A percentile compares a stretch with the other conserved stretches of the same genome.
phyloP scores from a whole-genome alignment of 2,329 filamentous ascomycete genomes.

The Colletotrichum sidae region DNA sequence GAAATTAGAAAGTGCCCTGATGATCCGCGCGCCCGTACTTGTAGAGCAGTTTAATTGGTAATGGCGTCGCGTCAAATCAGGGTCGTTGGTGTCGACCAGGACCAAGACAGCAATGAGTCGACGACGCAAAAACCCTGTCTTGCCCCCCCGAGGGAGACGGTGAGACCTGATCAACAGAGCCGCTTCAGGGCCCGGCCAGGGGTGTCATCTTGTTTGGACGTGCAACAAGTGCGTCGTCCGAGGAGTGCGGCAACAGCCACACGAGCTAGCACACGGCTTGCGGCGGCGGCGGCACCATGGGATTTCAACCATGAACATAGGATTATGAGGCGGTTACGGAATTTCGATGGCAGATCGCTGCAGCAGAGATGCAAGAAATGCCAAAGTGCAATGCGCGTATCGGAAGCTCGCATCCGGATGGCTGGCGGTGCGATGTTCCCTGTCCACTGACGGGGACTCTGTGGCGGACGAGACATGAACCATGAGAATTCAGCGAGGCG shows the following conservation, averaged over 20 bases:
- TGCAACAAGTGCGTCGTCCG: not conserved
- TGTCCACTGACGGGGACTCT: not conserved
- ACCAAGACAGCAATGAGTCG: constrained; percentile 26
- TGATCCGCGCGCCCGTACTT: constrained; percentile 19
- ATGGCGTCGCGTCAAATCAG: constrained; percentile 13
- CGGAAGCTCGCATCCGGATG: not conserved
- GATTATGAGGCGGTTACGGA: constrained; percentile 14
- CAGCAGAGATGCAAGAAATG: not conserved
- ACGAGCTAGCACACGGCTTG: not conserved
- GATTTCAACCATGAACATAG: constrained; percentile 29
- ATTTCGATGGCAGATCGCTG: constrained; percentile 27
- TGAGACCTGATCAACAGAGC: constrained; percentile 37
- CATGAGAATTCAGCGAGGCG: not conserved
- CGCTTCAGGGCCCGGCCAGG: constrained; percentile 26
- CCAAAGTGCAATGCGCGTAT: not conserved
- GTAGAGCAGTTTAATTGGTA: constrained; percentile 23
- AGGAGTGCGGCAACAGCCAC: constrained; percentile 20
- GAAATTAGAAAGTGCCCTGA: constrained; percentile 31
- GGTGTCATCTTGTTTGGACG: constrained; percentile 28
- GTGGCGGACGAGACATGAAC: not conserved
- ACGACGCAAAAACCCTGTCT: constrained; percentile 18
- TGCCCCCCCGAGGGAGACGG: constrained; percentile 26
- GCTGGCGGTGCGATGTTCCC: constrained; percentile 2
- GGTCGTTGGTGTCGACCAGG: constrained; percentile 4
- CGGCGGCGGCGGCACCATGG: constrained; percentile 11